Evolutionary conservation across 2,329 filamentous ascomycete genomes (phyloP), one percentile per base, ranked within the genome.

Genomic region (Orbilia oligospora): DNA sequence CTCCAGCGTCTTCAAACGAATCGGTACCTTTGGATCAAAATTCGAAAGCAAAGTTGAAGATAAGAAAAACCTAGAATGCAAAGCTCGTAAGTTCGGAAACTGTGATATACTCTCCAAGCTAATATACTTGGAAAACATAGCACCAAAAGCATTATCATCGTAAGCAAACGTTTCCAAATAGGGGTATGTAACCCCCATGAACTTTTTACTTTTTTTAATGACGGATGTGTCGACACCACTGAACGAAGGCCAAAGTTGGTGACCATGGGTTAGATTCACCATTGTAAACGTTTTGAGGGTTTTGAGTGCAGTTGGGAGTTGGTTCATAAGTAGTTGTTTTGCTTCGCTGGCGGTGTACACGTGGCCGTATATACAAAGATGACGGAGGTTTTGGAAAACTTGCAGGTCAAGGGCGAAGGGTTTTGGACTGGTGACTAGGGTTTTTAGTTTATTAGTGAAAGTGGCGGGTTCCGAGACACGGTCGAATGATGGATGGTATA

Each of bases 1-100:
- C 2, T 76, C 64, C 14, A 76, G 18, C 1, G 49, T 76, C 6
- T 44, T 69, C 12, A 76, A 58, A 5, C 44, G 46, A 5, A 76
- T 76, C 6, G 64, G 71, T 4, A 68, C 22, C 1, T 16, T 38
- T 1, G 41, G 46, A 16, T 76, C 30, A 10, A 63, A 33, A 24
- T 69, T 61, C 1, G 16, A 16, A 10, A 76, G 46, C 0, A 69
- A 14, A 1, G 8, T 5, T 41, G 27, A 33, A 3, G 27, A 24
- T 4, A 27, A 12, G 16, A 16, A 24, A 16, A 20, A 38, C 16
- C 41, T 46, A 0, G 55, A 56, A n/a, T 69, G 63, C 9, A 76
- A 44, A 10, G 64, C 22, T 1, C n/a, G 38, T 18, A 69, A 16
- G 30, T 76, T 76, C 16, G 71, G 71, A 8, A 76, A 10, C 9